Evolutionary conservation across 139 green algal genomes (phyloP).

Genomic region (Zygnema cylindricum): DNA sequence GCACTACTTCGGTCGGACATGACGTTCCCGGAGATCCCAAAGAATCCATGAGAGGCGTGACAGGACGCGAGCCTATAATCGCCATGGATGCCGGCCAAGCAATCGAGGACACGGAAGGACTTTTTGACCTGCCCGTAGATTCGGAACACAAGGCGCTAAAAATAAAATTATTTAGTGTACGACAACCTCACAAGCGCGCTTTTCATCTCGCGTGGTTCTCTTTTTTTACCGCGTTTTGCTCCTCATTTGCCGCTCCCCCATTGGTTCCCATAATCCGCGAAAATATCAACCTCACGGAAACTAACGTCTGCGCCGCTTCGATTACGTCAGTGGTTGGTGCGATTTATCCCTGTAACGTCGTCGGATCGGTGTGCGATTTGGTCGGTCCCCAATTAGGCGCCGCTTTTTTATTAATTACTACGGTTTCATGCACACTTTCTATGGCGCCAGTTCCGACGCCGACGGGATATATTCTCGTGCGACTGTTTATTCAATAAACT

Average conservation of each 20-base stretch:
- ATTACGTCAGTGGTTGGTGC: constrained; percentile 72
- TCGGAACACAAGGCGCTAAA: constrained; percentile 73
- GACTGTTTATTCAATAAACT: constrained; percentile 82
- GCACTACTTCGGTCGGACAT: constrained; percentile 25
- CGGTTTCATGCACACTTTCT: constrained; percentile 74
- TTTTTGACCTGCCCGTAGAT: constrained; percentile 68
- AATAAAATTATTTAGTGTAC: constrained; percentile 67
- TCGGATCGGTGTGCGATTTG: constrained; percentile 76
- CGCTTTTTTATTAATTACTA: constrained; percentile 66
- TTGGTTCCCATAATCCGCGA: constrained; percentile 82
- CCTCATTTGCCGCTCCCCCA: constrained; percentile 82
- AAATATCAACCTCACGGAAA: constrained; percentile 78
- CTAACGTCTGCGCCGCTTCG: constrained; percentile 64
- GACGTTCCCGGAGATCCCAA: neutral
- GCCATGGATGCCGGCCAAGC: neutral
- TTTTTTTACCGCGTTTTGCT: constrained; percentile 88
- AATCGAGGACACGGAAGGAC: neutral
- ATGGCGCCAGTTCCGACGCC: constrained; percentile 64
- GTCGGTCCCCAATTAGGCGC: constrained; percentile 77
- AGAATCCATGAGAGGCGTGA: constrained; percentile 36
- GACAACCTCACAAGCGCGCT: constrained; percentile 68
- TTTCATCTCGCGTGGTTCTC: constrained; percentile 85
- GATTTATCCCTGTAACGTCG: constrained; percentile 71
- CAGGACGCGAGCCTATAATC: constrained; percentile 22
- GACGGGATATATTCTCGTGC: constrained; percentile 74